Conservation (phyloP, 2,329 filamentous ascomycete species). For the Westerdykella ornata region DNA sequence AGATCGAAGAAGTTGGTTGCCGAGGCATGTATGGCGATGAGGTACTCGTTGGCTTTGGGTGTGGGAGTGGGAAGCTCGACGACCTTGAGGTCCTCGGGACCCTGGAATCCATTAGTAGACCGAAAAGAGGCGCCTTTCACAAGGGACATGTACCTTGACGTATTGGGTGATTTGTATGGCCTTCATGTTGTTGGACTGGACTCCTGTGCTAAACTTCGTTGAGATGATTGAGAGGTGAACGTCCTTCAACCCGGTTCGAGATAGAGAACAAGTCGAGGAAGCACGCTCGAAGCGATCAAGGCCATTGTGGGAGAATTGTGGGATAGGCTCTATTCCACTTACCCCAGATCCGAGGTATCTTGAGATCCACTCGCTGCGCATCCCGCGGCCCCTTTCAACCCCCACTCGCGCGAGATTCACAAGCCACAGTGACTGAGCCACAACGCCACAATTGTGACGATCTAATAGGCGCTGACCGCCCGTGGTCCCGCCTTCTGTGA, state of each 20-base stretch:
- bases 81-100: slow-evolving; percentile 71
- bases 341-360: slow-evolving; percentile 1
- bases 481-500: not conserved
- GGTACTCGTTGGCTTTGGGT: slow-evolving; percentile 67
- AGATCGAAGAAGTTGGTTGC: slow-evolving; percentile 98
- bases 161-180: slow-evolving; percentile 69
- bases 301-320: not conserved
- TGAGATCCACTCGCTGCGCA: not conserved
- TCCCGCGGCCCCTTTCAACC: not conserved
- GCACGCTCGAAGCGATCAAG: not conserved
- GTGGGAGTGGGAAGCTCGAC: slow-evolving; percentile 66
- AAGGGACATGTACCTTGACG: slow-evolving; percentile 53
- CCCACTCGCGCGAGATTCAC: not conserved
- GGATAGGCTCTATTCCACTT: not conserved
- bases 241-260: not conserved
- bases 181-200: slow-evolving; percentile 49
- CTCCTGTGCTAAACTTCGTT: not conserved
- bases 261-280: not conserved
- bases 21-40: slow-evolving; percentile 77
- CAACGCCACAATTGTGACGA: not conserved
- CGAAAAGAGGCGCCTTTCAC: slow-evolving; percentile 12
- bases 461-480: no score
- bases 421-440: not conserved
- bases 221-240: not conserved
- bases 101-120: slow-evolving; percentile 43